A percentile compares a stretch with the other conserved stretches of the same genome.
These are phyloP conservation scores for Hymenoscyphus repandus DNA, from an alignment of 2,329 filamentous ascomycete species.

Conservation along the genomic window DNA sequence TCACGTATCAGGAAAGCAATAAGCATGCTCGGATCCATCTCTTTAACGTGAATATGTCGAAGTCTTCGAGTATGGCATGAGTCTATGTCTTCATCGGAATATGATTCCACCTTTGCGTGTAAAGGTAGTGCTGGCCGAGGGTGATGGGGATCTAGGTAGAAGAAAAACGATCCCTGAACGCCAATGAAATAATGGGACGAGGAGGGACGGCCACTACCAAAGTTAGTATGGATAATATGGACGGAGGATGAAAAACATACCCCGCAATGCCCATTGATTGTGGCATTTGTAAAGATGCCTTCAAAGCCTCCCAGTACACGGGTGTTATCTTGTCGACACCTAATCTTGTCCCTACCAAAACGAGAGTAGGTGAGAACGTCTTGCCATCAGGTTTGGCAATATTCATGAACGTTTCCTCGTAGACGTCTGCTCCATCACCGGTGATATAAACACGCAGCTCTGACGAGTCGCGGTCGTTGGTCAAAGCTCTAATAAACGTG, in stretches of 20 bases:
- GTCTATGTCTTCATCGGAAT: constrained; percentile 67
- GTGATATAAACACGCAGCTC: constrained; percentile 80
- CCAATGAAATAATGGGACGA: constrained; percentile 71
- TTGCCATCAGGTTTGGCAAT: constrained; percentile 64
- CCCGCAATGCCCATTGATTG: constrained; percentile 96
- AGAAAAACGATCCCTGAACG: constrained; percentile 71
- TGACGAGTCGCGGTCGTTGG: constrained; percentile 55
- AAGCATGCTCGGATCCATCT: constrained; percentile 98
- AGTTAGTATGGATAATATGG: constrained; percentile 7
- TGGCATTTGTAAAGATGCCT: constrained; percentile 74
- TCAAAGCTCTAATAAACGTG: constrained; percentile 58
- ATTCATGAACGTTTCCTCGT: constrained; percentile 80
- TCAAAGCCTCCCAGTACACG: constrained; percentile 92
- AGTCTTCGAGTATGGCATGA: constrained; percentile 85
- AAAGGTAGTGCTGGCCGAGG: constrained; percentile 72
- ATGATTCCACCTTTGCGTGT: constrained; percentile 48
- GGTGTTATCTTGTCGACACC: constrained; percentile 93
- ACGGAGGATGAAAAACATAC: constrained; percentile 41
- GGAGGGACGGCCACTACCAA: constrained; percentile 74
- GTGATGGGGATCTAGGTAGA: constrained; percentile 92
- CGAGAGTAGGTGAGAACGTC: constrained; percentile 74
- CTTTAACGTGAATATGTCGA: constrained; percentile 73
- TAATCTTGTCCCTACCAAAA: constrained; percentile 81
- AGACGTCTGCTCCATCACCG: constrained; percentile 85
- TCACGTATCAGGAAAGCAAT: constrained; percentile 85